Base-by-base conservation (phyloP, 1,139 yeast genomes). In the Blastobotrys aristatus region DNA sequence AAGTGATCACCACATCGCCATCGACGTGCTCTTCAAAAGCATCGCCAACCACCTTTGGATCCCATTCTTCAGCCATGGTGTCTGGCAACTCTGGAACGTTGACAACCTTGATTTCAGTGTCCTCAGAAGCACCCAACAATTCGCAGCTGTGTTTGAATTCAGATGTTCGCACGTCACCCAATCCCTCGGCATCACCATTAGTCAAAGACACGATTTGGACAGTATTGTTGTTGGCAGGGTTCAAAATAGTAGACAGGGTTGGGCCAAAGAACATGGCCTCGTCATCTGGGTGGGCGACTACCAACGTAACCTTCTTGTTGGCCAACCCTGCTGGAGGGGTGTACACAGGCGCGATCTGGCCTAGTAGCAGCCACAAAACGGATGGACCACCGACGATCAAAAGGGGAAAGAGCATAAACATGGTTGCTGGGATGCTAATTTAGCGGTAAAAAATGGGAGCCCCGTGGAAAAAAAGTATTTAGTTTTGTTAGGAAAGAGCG, bases 181-280 rank as follows among this genome's bases (percentile, higher is more conserved):
- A 67, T 0, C 88, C 87, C 46, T 77, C 84, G 50, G 79, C 83
- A 58, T 85, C 80, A 3, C 98, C 98, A 39, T 74, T 74, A 1
- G 95, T 83, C 51, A 88, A 75, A 57, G 96, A 89, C 11, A 89
- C 61, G 14, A 90, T 63, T 41, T 76, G 71, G 20, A 88, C 69
- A 4, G 64, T 57, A 58, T 83, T 83, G 52, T 72, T 65, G 53
- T 70, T 63, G 2, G 70, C 64, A 50, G 80, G 77, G 30, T 69
- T 55, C 4, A 61, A 38, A 14, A 66, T 56, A 27, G 59, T 52
- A 8, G 77, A 65, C 40, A 88, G 60, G 0, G 95, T 74, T 0
- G 98, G 98, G 0, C 90, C 79, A 61, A 92, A 94, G 67, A 94
- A 94, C 98, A 94, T 94, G 49, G 89, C 92, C 66, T 94, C 99